phyloP scores from a whole-genome alignment of 73 alveolate species.

The Tetrahymena borealis region DNA sequence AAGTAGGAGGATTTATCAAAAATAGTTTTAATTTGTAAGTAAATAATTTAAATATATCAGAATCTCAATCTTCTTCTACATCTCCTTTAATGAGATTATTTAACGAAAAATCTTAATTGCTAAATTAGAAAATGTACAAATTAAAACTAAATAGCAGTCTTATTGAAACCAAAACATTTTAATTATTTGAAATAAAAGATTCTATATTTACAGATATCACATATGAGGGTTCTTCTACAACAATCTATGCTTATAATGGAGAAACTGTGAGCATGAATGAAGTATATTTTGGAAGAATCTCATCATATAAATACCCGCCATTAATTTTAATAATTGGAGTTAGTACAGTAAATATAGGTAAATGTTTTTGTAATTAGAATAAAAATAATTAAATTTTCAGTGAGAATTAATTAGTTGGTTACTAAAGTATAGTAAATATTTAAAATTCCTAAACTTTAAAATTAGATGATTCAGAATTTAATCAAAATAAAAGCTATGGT shows the following conservation, averaged over 20 bases:
- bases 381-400: neutral
- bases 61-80: neutral
- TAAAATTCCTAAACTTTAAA: neutral
- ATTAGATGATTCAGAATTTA: neutral
- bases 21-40: neutral
- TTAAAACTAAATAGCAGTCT: neutral
- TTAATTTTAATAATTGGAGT: neutral
- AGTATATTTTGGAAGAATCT: neutral
- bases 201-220: neutral
- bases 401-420: too few relatives aligned
- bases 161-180: neutral
- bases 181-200: neutral
- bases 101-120: neutral
- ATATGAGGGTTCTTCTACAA: neutral
- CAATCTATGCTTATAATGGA: neutral
- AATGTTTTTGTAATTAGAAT: neutral
- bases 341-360: neutral
- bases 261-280: neutral
- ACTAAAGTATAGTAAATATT: neutral
- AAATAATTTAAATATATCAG: neutral
- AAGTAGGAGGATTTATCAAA: neutral
- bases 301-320: neutral
- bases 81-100: neutral
- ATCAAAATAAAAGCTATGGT: neutral
- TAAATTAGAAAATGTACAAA: neutral